phyloP scores from a whole-genome alignment of 139 green algal species.

The Chlamydomonas schloesseri region DNA sequence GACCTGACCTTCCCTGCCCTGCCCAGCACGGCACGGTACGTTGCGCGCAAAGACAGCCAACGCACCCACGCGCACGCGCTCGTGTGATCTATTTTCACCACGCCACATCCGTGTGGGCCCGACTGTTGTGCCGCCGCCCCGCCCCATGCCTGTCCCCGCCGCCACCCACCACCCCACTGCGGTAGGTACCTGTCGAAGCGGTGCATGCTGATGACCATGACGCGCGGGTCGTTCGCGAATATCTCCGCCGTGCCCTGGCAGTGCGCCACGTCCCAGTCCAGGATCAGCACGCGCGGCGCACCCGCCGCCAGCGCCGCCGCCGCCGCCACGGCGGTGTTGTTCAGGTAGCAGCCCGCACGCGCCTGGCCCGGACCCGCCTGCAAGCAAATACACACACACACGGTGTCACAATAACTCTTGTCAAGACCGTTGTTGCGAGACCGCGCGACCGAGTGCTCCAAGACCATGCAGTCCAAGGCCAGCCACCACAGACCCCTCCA shows the following conservation, averaged over 20 bases:
- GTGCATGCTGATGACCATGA: constrained; percentile 82
- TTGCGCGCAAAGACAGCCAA: too few relatives aligned
- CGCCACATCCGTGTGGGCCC: too few relatives aligned
- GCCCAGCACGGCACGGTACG: too few relatives aligned
- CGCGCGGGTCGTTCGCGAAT: constrained; percentile 68
- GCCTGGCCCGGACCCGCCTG: constrained; percentile 62
- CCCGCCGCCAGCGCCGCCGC: constrained; percentile 58
- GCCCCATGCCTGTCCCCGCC: too few relatives aligned
- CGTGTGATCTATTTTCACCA: too few relatives aligned
- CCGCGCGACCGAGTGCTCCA: too few relatives aligned
- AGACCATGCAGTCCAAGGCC: not conserved
- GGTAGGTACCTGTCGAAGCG: constrained; percentile 60
- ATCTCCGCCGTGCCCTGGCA: constrained; percentile 81
- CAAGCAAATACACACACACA: not conserved
- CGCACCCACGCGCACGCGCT: too few relatives aligned
- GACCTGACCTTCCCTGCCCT: too few relatives aligned
- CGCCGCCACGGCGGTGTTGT: constrained; percentile 74
- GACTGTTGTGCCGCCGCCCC: not conserved
- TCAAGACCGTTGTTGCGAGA: too few relatives aligned
- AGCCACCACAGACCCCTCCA: too few relatives aligned
- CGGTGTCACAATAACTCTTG: too few relatives aligned
- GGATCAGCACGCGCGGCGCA: constrained; percentile 70
- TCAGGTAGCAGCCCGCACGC: constrained; percentile 87
- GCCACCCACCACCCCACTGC: too few relatives aligned
- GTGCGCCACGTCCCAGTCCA: constrained; percentile 89